A percentile compares a stretch with the other conserved stretches of the same genome.
These are phyloP conservation scores for Melanomma pulvis-pyrius DNA, from an alignment of 495 filamentous ascomycete genomes.

Conservation along the genomic window DNA sequence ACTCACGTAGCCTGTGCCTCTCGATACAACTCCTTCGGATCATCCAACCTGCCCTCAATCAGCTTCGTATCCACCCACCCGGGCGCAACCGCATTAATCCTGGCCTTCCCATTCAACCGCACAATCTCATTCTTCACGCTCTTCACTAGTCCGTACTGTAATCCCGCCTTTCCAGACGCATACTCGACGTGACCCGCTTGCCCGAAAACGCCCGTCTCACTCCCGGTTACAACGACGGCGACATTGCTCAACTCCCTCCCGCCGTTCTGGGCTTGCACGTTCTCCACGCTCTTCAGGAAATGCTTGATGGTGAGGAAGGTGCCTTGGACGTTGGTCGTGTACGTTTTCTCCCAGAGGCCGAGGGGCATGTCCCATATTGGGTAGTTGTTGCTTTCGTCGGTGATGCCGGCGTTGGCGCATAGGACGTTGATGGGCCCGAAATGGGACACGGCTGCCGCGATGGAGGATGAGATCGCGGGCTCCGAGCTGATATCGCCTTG, in stretches of 20 bases:
- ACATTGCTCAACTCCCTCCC: slow-evolving; percentile 53
- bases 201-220: slow-evolving; percentile 44
- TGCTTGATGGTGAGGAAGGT: slow-evolving; percentile 63
- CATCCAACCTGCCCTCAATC: slow-evolving; percentile 53
- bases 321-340: slow-evolving; percentile 54
- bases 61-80: slow-evolving; percentile 55
- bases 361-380: slow-evolving; percentile 59
- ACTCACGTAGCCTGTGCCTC: slow-evolving; percentile 52
- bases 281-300: slow-evolving; percentile 52
- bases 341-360: slow-evolving; percentile 57
- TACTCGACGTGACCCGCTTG: slow-evolving; percentile 57
- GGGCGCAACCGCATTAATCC: slow-evolving; percentile 60
- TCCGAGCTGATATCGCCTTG: slow-evolving; percentile 55
- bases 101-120: slow-evolving; percentile 53
- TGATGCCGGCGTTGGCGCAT: slow-evolving; percentile 56
- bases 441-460: slow-evolving; percentile 49
- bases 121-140: slow-evolving; percentile 61
- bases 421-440: slow-evolving; percentile 59
- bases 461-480: slow-evolving; percentile 49
- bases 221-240: slow-evolving; percentile 56
- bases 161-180: slow-evolving; percentile 54
- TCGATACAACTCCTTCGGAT: slow-evolving; percentile 51
- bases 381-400: slow-evolving; percentile 50
- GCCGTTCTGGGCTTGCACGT: slow-evolving; percentile 41
- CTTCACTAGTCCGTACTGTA: slow-evolving; percentile 59